Evolutionary conservation across 179 eudicot genomes (phyloP).

Genomic region (Beta lomatogona): DNA sequence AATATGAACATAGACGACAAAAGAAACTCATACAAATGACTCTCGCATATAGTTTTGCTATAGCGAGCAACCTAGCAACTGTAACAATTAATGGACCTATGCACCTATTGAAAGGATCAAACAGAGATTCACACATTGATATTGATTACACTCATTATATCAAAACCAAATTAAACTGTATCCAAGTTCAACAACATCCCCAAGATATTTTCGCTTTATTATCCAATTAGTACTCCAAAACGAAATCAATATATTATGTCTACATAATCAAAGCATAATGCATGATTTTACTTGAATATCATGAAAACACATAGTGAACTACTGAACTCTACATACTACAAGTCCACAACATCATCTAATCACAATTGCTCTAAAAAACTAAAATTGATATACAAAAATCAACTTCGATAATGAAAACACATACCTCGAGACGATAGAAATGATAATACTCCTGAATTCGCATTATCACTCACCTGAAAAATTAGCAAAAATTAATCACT

Average conservation of each 20-base stretch:
- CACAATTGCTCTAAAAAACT: not conserved
- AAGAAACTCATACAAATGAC: not conserved
- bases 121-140: not conserved
- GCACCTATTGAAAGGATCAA: not conserved
- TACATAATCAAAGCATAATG: not conserved
- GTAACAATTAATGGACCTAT: not conserved
- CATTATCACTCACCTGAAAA: slow-evolving; percentile 30
- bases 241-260: not conserved
- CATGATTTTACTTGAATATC: not conserved
- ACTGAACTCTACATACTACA: too few relatives aligned
- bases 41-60: not conserved
- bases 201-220: not conserved
- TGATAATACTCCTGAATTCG: slow-evolving; percentile 32
- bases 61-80: not conserved
- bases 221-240: not conserved
- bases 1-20: not conserved
- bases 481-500: slow-evolving; percentile 5
- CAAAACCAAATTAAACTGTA: not conserved
- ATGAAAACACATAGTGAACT: not conserved
- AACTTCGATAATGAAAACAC: not conserved
- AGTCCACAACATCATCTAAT: not conserved
- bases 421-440: slow-evolving; percentile 35
- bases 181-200: not conserved
- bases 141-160: not conserved
- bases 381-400: not conserved